Evolutionary conservation across 768 basidiomycete species (phyloP).

Genomic region (Baorangia bicolor): DNA sequence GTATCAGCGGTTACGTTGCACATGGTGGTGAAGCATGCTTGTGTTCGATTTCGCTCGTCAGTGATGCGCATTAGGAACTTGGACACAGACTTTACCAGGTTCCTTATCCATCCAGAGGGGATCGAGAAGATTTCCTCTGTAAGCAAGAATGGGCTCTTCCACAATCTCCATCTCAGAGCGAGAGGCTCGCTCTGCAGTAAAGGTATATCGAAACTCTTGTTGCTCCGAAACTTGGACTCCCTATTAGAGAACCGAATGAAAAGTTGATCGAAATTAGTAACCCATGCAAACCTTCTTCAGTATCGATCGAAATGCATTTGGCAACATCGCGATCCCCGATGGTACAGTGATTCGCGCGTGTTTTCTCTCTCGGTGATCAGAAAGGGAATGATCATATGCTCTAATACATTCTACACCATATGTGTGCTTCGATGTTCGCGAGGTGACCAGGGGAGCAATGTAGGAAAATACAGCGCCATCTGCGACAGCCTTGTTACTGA

Average conservation of each 20-base stretch:
- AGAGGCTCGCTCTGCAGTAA: neutral
- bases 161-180: neutral
- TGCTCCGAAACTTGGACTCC: slow-evolving; percentile 19
- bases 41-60: neutral
- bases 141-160: slow-evolving; percentile 9
- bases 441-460: slow-evolving; percentile 45
- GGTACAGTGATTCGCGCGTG: slow-evolving; percentile 16
- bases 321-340: slow-evolving; percentile 32
- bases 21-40: slow-evolving; percentile 8
- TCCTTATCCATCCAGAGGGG: slow-evolving; percentile 17
- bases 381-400: slow-evolving; percentile 26
- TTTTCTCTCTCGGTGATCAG: slow-evolving; percentile 39
- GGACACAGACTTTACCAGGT: neutral
- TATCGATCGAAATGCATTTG: slow-evolving; percentile 38
- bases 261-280: rapidly evolving
- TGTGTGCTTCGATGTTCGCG: slow-evolving; percentile 42
- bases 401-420: slow-evolving; percentile 35
- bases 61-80: no score
- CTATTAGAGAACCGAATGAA: neutral
- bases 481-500: slow-evolving; percentile 48
- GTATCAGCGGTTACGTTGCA: slow-evolving; percentile 14
- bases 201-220: slow-evolving; percentile 18
- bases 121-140: slow-evolving; percentile 8
- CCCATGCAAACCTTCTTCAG: slow-evolving; percentile 27
- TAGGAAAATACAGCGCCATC: slow-evolving; percentile 43